Evolutionary conservation across 345 rosid species (phyloP), one percentile per base, ranked within the genome.

Genomic region (Eutrema yunnanense): DNA sequence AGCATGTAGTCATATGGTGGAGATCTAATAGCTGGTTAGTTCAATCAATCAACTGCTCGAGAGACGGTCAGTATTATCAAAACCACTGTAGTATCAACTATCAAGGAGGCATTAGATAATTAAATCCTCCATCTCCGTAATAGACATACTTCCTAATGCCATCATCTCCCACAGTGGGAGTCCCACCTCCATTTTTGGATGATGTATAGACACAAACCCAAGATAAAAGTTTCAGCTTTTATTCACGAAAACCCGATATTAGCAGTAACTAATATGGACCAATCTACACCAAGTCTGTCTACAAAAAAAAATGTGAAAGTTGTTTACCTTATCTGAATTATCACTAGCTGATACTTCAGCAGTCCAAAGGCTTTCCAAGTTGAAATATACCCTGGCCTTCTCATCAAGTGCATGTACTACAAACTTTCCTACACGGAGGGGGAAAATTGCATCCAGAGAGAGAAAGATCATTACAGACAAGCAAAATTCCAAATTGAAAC

Each of bases 361-460:
- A 49, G 74, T 71, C 92, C 96, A 86, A 60, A 89, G 83, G 42
- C 71, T 75, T 80, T 94, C 98, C 83, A 91, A 80, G 77, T 88
- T 76, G 80, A 88, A 94, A 68, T 91, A 91, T 73, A 78, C 84
- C 73, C 98, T 87, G 6, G 98, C 98, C 67, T 89, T 87, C 84
- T 90, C 98, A 69, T 92, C 98, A 67, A 92, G 92, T 47, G 96
- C 98, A 81, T 90, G 98, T 48, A 92, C 84, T 33, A 90, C 84
- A 67, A 88, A 86, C 77, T 82, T 92, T 1, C 98, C 98, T 90
- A 55, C 38, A 75, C 38, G 4, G 37, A 47, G 14, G 4, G 10
- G 9, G 3, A 16, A 7, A 40, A 22, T 29, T n/a, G 3, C 26
- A 54, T 16, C 11, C 26, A 22, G 44, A 69, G 22, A 22, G 44